Conservation (phyloP, 371 early-diverging fungal species). For the Amoeboaphelidium protococcarum region DNA sequence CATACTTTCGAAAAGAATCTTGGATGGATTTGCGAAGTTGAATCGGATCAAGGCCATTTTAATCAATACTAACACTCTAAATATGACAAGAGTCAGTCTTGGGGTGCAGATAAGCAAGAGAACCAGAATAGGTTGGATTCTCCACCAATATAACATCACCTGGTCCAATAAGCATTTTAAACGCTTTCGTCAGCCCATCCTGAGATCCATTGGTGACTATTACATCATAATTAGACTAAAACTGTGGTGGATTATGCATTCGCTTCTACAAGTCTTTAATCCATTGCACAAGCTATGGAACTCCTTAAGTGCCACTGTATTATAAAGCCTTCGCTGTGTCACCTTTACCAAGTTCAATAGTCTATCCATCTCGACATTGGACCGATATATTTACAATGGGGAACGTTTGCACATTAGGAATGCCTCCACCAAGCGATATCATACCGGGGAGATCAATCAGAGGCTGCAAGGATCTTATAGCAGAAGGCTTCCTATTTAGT, state of each 20-base stretch:
- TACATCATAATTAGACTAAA: constrained; percentile 8
- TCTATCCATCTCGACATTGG: constrained; percentile 19
- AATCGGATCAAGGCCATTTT: constrained; percentile 24
- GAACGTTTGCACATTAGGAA: constrained; percentile 36
- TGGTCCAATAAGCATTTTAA: constrained; percentile 25
- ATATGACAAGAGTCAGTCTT: constrained; percentile 4
- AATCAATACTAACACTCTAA: constrained; percentile 15
- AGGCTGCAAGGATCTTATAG: neutral
- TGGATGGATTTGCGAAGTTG: constrained; percentile 26
- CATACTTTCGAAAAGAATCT: constrained; percentile 25
- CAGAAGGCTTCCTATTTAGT: neutral
- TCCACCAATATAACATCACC: constrained; percentile 17
- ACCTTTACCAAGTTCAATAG: constrained; percentile 9
- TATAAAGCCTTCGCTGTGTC: constrained; percentile 19
- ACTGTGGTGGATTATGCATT: constrained; percentile 11
- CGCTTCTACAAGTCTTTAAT: too few species aligned
- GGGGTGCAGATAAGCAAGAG: constrained; percentile 8
- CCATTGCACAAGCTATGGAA: too few species aligned
- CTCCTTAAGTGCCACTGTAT: too few species aligned
- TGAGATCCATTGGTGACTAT: constrained; percentile 25
- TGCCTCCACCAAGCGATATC: constrained; percentile 20
- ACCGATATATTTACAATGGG: constrained; percentile 34
- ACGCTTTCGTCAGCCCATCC: constrained; percentile 29
- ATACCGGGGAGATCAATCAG: neutral
- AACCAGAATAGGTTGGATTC: constrained; percentile 18